phyloP scores from a whole-genome alignment of 257 asterid species.

The Nicotiana tomentosiformis region DNA sequence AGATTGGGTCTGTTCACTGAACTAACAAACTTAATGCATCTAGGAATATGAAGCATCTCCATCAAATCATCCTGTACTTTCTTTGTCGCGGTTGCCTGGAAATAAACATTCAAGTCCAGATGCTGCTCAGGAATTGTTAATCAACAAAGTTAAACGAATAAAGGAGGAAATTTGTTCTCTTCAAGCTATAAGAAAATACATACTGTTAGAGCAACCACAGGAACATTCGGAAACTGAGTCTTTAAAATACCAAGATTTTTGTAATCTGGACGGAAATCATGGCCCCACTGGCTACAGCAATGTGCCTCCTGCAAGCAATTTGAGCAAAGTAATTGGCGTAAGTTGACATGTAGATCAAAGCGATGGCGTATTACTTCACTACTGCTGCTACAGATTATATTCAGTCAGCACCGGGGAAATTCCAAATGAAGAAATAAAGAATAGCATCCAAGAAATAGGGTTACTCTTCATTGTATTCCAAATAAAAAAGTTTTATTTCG shows the following conservation, averaged over 20 bases:
- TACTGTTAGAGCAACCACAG: conserved; percentile 89
- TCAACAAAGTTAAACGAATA: background rate
- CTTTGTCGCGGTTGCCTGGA: conserved; percentile 91
- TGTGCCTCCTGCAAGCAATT: conserved; percentile 82
- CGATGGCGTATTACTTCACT: background rate
- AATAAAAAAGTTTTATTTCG: background rate
- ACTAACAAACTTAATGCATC: conserved; percentile 75
- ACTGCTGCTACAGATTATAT: background rate
- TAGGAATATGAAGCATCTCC: conserved; percentile 82
- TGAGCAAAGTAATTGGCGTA: background rate
- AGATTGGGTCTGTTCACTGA: conserved; percentile 95
- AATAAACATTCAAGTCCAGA: background rate
- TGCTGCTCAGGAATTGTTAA: background rate
- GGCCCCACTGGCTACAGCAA: conserved; percentile 99
- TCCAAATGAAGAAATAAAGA: background rate
- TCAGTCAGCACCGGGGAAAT: background rate
- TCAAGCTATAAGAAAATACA: conserved; percentile 21
- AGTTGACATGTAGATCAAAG: conserved; percentile 2
- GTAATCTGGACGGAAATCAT: conserved; percentile 99
- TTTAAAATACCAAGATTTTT: conserved; percentile 91
- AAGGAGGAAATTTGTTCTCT: conserved; percentile 6
- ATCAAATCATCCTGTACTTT: conserved; percentile 91
- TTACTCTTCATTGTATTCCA: background rate
- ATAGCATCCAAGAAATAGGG: background rate
- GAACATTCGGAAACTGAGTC: conserved; percentile 97